Conservation (phyloP, 352 stramenopile species). For the Pythium phragmitis region DNA sequence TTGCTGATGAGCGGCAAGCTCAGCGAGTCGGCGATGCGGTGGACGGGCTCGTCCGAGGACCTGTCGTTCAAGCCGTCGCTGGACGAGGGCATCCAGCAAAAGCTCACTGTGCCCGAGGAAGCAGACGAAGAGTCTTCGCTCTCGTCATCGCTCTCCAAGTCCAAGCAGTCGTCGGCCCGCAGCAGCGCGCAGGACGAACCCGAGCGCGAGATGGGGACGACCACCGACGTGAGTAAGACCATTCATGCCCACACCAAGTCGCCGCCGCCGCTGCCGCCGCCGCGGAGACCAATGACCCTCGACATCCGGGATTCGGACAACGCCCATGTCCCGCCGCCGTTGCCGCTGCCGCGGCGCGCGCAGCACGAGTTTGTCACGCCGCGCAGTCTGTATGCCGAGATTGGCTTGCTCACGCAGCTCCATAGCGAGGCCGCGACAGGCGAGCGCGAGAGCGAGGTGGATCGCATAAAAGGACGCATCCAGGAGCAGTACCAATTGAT, state of each 20-base stretch:
- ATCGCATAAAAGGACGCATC: constrained; percentile 24
- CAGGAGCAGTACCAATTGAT: constrained; percentile 30
- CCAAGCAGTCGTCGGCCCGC: constrained; percentile 1
- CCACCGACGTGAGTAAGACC: background rate
- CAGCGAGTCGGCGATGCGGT: constrained; percentile 7
- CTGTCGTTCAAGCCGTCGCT: constrained; percentile 22
- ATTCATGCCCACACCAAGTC: background rate
- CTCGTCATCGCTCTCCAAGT: constrained; percentile 1
- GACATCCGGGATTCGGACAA: background rate
- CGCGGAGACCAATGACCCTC: no score
- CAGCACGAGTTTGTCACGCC: constrained; percentile 11
- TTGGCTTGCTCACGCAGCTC: constrained; percentile 21
- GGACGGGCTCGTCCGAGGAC: constrained; percentile 11
- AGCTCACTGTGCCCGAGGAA: constrained; percentile 14
- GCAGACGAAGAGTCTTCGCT: constrained; percentile 11
- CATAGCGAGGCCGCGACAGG: constrained; percentile 17
- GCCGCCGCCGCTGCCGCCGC: no score
- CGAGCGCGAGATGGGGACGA: constrained; percentile 8
- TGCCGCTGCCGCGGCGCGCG: background rate
- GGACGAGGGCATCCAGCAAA: background rate
- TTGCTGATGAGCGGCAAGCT: background rate
- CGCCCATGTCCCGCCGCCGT: background rate
- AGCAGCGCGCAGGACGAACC: background rate
- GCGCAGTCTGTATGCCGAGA: constrained; percentile 23
- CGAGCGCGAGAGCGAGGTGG: constrained; percentile 13